Evolutionary conservation across 1,284 basidiomycete species (phyloP).

Genomic region (Puccinia novopanici): DNA sequence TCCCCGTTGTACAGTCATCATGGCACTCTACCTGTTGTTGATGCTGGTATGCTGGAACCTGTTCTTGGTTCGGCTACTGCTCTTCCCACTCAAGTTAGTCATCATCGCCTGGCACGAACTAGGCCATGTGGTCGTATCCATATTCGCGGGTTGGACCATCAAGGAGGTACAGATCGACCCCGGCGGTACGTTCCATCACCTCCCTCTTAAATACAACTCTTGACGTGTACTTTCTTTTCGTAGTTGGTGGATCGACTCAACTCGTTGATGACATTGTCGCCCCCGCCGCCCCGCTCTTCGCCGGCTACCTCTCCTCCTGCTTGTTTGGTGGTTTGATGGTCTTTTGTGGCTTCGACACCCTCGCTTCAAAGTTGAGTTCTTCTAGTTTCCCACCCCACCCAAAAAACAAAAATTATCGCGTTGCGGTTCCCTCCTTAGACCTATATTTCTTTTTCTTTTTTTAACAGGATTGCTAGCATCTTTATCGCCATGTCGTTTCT

Average conservation of each 20-base stretch:
- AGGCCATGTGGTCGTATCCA: conserved; percentile 52
- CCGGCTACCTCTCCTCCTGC: conserved; percentile 54
- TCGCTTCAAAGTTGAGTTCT: conserved; percentile 55
- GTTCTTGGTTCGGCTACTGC: conserved; percentile 53
- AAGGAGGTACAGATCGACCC: conserved; percentile 52
- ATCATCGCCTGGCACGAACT: conserved; percentile 55
- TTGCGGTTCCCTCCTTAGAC: background rate
- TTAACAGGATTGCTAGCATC: conserved; percentile 33
- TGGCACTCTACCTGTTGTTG: conserved; percentile 52
- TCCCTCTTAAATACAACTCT: background rate
- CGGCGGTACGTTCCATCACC: conserved; percentile 29
- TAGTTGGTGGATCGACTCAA: conserved; percentile 26
- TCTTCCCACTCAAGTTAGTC: conserved; percentile 56
- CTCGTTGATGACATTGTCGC: background rate
- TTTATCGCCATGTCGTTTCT: conserved; percentile 37
- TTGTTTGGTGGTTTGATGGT: conserved; percentile 54
- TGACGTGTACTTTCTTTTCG: background rate
- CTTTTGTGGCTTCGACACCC: conserved; percentile 56
- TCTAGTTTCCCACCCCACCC: background rate
- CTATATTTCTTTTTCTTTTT: background rate
- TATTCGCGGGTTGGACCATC: conserved; percentile 48
- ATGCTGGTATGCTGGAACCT: conserved; percentile 57
- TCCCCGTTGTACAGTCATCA: conserved; percentile 2
- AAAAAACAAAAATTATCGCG: too few relatives aligned
- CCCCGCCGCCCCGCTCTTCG: conserved; percentile 50